Evolutionary conservation across 495 filamentous ascomycete species (phyloP).

Genomic region (Aspergillus sparsus): DNA sequence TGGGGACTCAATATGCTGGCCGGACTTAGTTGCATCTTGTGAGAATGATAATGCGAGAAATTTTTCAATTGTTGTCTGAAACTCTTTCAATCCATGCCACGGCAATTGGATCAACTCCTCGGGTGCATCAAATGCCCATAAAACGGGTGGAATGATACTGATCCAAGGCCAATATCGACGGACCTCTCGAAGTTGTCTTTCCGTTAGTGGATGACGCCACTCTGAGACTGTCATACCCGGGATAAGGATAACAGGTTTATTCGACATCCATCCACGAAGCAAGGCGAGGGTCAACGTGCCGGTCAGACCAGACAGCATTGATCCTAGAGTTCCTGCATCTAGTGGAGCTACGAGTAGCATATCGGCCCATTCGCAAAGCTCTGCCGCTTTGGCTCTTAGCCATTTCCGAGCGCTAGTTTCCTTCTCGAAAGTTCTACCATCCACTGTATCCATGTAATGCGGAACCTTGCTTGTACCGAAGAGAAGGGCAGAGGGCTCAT

Average conservation of each 20-base stretch:
- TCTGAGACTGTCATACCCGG: slow-evolving; percentile 79
- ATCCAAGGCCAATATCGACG: slow-evolving; percentile 82
- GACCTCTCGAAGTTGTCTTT: slow-evolving; percentile 78
- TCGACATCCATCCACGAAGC: slow-evolving; percentile 77
- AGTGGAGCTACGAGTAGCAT: slow-evolving; percentile 81
- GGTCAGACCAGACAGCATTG: slow-evolving; percentile 78
- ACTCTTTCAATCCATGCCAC: slow-evolving; percentile 68
- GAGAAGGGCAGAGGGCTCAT: slow-evolving; percentile 48
- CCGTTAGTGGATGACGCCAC: slow-evolving; percentile 86
- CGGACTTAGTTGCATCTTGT: background rate
- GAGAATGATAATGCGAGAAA: slow-evolving; percentile 32
- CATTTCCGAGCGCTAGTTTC: slow-evolving; percentile 48
- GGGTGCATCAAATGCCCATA: slow-evolving; percentile 67
- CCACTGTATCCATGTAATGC: slow-evolving; percentile 51
- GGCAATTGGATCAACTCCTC: slow-evolving; percentile 51
- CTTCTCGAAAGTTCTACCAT: slow-evolving; percentile 49
- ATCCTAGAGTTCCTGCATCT: slow-evolving; percentile 75
- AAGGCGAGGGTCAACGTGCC: slow-evolving; percentile 73
- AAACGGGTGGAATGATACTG: slow-evolving; percentile 64
- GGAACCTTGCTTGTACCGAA: slow-evolving; percentile 47
- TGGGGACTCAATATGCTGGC: slow-evolving; percentile 10
- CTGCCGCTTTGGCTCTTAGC: slow-evolving; percentile 59
- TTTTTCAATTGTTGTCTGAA: slow-evolving; percentile 66
- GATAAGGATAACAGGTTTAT: slow-evolving; percentile 77
- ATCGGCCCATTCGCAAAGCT: slow-evolving; percentile 85